Conservation (phyloP, 345 rosid species). For the Orychophragmus violaceus region DNA sequence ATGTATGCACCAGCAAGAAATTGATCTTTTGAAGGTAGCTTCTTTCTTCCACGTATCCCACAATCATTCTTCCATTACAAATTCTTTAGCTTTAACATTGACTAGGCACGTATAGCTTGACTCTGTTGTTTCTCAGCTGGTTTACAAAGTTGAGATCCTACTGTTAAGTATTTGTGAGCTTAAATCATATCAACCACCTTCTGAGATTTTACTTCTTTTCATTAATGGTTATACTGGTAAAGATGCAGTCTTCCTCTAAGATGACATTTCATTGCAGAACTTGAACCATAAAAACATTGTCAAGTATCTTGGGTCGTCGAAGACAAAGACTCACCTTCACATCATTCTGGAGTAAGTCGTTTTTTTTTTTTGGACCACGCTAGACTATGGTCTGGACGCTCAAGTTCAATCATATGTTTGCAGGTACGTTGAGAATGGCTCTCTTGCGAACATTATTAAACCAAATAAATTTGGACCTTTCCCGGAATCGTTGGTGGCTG, state of each 20-base stretch:
- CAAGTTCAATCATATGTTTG: slow-evolving; percentile 20
- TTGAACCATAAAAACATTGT: slow-evolving; percentile 98
- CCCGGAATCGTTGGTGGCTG: slow-evolving; percentile 94
- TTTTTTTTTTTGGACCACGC: background rate
- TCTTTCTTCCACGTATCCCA: background rate
- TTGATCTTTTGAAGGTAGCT: slow-evolving; percentile 88
- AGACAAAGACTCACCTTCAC: slow-evolving; percentile 94
- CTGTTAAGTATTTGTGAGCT: background rate
- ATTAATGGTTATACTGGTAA: background rate
- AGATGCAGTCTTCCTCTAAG: background rate
- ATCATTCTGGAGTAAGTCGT: slow-evolving; percentile 90
- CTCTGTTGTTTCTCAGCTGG: background rate
- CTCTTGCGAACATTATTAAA: slow-evolving; percentile 96
- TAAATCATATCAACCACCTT: background rate
- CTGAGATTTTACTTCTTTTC: background rate
- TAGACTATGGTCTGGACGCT: slow-evolving; percentile 4
- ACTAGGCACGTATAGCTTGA: background rate
- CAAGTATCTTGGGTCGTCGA: slow-evolving; percentile 91
- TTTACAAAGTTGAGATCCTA: background rate
- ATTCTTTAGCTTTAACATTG: background rate
- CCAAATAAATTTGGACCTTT: slow-evolving; percentile 99
- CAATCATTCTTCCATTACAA: background rate
- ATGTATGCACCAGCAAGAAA: slow-evolving; percentile 76
- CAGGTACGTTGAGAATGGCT: slow-evolving; percentile 98
- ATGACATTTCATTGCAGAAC: slow-evolving; percentile 47